These are phyloP conservation scores for Sistotremastrum niveocremeum DNA, from an alignment of 768 basidiomycete species.

Conservation along the genomic window DNA sequence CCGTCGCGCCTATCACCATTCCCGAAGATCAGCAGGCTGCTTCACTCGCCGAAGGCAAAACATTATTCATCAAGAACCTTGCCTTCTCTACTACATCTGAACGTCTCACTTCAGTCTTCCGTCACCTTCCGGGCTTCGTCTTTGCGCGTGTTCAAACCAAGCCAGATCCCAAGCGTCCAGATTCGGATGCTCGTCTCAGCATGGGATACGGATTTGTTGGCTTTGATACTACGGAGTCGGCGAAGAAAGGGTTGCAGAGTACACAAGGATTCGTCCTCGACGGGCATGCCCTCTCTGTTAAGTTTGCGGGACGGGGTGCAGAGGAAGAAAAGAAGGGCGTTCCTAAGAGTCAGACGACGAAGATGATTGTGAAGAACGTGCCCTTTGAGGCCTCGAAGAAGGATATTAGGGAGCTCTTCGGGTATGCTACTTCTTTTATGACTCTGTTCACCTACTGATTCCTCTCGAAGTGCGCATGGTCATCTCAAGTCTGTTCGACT, in stretches of 20 bases:
- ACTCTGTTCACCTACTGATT: not conserved
- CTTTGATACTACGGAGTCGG: slow-evolving; percentile 63
- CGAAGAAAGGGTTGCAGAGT: slow-evolving; percentile 59
- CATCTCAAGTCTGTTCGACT: slow-evolving; percentile 89
- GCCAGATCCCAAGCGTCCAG: slow-evolving; percentile 62
- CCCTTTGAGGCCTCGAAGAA: slow-evolving; percentile 94
- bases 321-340: slow-evolving; percentile 33
- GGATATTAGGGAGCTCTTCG: slow-evolving; percentile 81
- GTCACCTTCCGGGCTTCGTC: slow-evolving; percentile 61
- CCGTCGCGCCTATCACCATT: slow-evolving; percentile 26
- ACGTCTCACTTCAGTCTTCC: slow-evolving; percentile 54
- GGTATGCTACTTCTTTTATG: slow-evolving; percentile 36
- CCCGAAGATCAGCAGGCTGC: slow-evolving; percentile 19
- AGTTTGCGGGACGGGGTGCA: slow-evolving; percentile 72
- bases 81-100: slow-evolving; percentile 83
- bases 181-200: slow-evolving; percentile 38
- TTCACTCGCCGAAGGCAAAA: slow-evolving; percentile 51
- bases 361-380: slow-evolving; percentile 96
- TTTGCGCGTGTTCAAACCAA: slow-evolving; percentile 91
- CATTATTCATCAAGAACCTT: slow-evolving; percentile 90
- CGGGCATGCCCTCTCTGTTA: slow-evolving; percentile 72
- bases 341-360: slow-evolving; percentile 59
- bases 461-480: slow-evolving; percentile 56
- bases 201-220: slow-evolving; percentile 98
- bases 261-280: slow-evolving; percentile 77